Base-by-base conservation (phyloP, 371 early-diverging fungal genomes). In the Mucor indicus region DNA sequence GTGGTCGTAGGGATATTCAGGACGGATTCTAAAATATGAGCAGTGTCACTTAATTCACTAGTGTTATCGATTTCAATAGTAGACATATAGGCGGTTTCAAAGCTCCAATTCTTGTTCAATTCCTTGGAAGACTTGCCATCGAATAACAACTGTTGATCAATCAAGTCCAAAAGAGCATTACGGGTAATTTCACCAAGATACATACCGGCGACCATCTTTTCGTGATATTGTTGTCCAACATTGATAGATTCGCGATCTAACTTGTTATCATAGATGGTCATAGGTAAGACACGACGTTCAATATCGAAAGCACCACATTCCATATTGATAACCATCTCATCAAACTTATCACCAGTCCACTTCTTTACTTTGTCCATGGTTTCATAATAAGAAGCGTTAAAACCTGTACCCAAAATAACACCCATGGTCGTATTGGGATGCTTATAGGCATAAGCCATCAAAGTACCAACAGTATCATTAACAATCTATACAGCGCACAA, bases 391-490 rank as follows among this genome's bases (percentile, higher is more conserved):
- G 66, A 38, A 24, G 92, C 95, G 60, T 98, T 98, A 53, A 92
- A 89, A 27, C 98, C 98, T 9, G 98, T 98, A 44, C 98, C 98
- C 30, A 96, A 77, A 52, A 96, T 95, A 21, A 95, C 90, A 55
- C 95, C 96, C 67, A 95, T 81, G 53, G 78, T 67, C 19, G 94
- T 92, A 32, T 85, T 80, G 13, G 93, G 90, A 47, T 85, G 58
- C 42, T 68, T 59, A 76, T 95, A 96, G 0, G 89, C 91, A 45
- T 92, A 84, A 30, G 94, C 86, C 62, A 95, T 79, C 43, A 96
- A 71, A 5, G 96, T 95, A 37, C 96, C 96, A 12, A 94, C 96
- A 0, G 98, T 94, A 71, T 98, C 98, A 72, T 98, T 98, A 44
- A 98, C 87, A 37, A 98, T 72, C 54, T 75, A 46, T n/a, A n/a